Evolutionary conservation across 768 basidiomycete species (phyloP).

Genomic region (Russula lepida): DNA sequence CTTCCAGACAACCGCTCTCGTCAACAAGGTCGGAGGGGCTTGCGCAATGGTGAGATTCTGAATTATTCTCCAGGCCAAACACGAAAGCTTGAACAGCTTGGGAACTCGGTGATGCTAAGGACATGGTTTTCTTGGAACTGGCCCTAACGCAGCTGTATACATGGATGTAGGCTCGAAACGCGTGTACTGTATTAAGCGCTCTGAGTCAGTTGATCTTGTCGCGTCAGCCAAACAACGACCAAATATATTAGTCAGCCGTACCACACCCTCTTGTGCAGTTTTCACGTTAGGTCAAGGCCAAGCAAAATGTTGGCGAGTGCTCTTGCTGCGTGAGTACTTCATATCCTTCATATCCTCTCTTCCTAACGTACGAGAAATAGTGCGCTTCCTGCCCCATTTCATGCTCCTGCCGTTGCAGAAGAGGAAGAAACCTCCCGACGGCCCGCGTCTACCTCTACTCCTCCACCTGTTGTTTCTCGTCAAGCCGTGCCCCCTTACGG

Average conservation of each 20-base stretch:
- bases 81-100: conserved; percentile 14
- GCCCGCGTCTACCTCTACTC: conserved; percentile 25
- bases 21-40: background rate
- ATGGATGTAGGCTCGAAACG: background rate
- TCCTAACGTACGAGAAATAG: conserved; percentile 31
- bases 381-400: conserved; percentile 57
- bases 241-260: conserved; percentile 6
- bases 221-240: background rate
- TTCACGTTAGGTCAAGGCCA: no score
- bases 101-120: conserved; percentile 10
- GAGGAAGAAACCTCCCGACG: conserved; percentile 49
- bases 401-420: conserved; percentile 45
- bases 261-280: no score
- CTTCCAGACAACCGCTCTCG: conserved; percentile 7
- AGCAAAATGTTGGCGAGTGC: conserved; percentile 42
- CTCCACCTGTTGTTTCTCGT: conserved; percentile 40
- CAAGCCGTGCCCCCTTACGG: conserved; percentile 74
- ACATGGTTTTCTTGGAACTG: background rate
- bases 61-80: conserved; percentile 13
- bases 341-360: background rate
- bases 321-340: conserved; percentile 60
- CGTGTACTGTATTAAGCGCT: no score
- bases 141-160: background rate
- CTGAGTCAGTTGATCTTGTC: no score
- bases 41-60: background rate